Evolutionary conservation across 257 asterid genomes (phyloP), one percentile per base, ranked within the genome.

Genomic region (Solanum virginianum): DNA sequence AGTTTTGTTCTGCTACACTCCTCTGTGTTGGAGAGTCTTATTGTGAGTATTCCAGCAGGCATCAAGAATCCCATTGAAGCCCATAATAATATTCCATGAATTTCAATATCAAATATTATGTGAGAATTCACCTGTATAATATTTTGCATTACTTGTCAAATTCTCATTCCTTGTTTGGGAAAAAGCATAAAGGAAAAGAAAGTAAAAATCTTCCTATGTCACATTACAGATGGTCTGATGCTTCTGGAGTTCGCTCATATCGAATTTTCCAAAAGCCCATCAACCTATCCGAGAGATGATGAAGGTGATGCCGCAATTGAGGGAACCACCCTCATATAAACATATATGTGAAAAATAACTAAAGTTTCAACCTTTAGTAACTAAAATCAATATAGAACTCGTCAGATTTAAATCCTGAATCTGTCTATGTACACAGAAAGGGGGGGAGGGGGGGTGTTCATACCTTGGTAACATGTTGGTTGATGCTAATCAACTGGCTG

Each of bases 11-110:
- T 88, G 72, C 83, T 89, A 60, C 84, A 62, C 47, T 88, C 91
- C 29, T 82, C 86, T 60, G 87, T 83, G 26, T 88, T 89, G 47
- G 97, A 88, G 63, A 92, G 83, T 89, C 99, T 92, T 86, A 93
- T 90, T 75, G 87, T 53, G 26, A 95, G 90, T 89, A 95, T 89
- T 51, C 96, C 99, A 18, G 88, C 83, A 56, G 98, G 99, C 93
- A 94, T 92, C 84, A 94, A 89, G 85, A 92, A 87, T 59, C 97
- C 98, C 90, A 90, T 88, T 54, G 99, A 93, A 88, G 93, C 93
- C 98, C 99, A 95, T 32, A 93, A 85, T 18, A 94, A 85, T 70
- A 95, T 83, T 53, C 97, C 99, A 90, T 94, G 99, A 85, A 94
- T 87, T 83, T 82, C 89, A 84, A 95, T 92, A 32, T 92, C 92